Evolutionary conservation across 306 rosid genomes (phyloP), one percentile per base, ranked within the genome.

Genomic region (Psophocarpus tetragonolobus): DNA sequence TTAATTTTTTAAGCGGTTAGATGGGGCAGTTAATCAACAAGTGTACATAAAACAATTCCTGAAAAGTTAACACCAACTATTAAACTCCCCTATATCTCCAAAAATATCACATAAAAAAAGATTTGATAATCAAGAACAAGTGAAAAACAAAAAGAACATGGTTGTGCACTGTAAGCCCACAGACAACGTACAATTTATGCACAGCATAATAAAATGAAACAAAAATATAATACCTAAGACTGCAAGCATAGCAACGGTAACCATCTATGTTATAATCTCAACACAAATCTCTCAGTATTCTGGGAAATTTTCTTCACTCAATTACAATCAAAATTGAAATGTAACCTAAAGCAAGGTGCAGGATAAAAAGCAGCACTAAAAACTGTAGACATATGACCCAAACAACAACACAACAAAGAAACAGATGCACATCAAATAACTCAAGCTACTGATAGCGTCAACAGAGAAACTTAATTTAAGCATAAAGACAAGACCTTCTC

Each of bases 401-500:
- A 6, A 63, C 0, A 38, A 51, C 47, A 24, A 44, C 1, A 24
- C 29, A 44, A 58, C 27, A 20, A 3, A 9, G 1, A 65, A 27
- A 56, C 72, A 56, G 20, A 20, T 56, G 73, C 41, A 32, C 11
- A 42, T 21, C 20, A 14, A 1, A 58, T 14, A 76, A 57, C 66
- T 14, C 63, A 64, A 64, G 18, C 50, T 35, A 57, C 74, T 9
- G 23, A 6, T 65, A 41, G 61, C 60, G 47, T 18, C 20, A 79
- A 29, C 44, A 47, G 45, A 58, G 38, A 50, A 1, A 51, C 1
- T 13, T 8, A 51, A 51, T 10, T 9, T 20, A 78, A 35, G 68
- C 47, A 54, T 14, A 74, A 73, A 76, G 67, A 35, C 29, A 15
- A 70, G 78, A 93, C 97, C 98, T 91, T 91, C 85, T 91, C 98